Conservation (phyloP, 257 asterid genomes). For the Anisodus acutangulus region DNA sequence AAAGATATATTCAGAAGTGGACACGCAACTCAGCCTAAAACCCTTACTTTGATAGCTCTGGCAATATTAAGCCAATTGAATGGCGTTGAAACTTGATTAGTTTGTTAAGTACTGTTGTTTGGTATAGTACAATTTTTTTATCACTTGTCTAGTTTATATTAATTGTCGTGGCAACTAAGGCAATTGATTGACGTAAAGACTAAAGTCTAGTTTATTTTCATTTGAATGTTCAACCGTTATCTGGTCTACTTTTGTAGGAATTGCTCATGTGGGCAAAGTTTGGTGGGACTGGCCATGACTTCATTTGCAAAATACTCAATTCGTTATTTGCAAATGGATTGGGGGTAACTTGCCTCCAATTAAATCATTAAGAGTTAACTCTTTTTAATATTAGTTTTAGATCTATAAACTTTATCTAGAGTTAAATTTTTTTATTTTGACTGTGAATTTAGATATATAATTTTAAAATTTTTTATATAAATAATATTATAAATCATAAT, state of each 20-base stretch:
- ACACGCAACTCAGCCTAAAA: not conserved
- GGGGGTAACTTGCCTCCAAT: too few species aligned
- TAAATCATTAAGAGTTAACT: too few species aligned
- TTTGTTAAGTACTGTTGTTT: not conserved
- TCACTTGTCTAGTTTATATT: not conserved
- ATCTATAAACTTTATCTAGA: too few species aligned
- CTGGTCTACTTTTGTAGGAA: not conserved
- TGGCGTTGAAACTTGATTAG: too few species aligned
- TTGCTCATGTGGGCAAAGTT: not conserved
- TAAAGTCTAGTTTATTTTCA: not conserved
- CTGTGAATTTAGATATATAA: too few species aligned
- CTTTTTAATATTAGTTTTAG: too few species aligned
- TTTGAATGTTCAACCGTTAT: too few species aligned
- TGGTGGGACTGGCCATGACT: not conserved
- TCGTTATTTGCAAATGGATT: too few species aligned
- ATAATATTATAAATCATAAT: too few species aligned
- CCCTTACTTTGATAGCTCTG: constrained; percentile 22
- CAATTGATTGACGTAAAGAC: not conserved
- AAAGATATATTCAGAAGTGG: not conserved
- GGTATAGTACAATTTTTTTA: not conserved
- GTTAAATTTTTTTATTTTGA: too few species aligned
- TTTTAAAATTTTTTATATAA: too few species aligned
- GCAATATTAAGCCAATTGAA: not conserved
- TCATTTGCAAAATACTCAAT: too few species aligned
- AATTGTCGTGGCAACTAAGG: not conserved